These are phyloP conservation scores for Starmerella khaoyaiensis DNA, from an alignment of 805 yeast species.

Conservation along the genomic window DNA sequence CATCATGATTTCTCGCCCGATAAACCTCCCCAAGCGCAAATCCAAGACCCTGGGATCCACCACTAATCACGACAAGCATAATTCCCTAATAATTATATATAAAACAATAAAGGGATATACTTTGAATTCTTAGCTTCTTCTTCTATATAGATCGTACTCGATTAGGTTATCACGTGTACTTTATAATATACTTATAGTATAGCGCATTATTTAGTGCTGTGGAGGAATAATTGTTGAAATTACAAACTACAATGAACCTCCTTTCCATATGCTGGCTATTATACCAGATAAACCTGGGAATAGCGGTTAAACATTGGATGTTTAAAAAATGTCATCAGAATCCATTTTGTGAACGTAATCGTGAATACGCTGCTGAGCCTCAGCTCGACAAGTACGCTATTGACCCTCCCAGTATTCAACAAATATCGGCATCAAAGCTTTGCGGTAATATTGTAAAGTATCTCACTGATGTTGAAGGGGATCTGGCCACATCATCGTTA, in stretches of 20 bases:
- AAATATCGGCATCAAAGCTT: slow-evolving; percentile 6
- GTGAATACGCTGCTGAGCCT: slow-evolving; percentile 39
- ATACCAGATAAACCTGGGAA: too few species aligned
- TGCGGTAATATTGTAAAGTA: slow-evolving; percentile 12
- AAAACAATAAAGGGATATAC: too few species aligned
- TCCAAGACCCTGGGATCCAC: slow-evolving; percentile 93
- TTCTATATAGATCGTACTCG: too few species aligned
- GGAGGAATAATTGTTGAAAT: too few species aligned
- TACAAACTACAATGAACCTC: too few species aligned
- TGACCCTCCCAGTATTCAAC: slow-evolving; percentile 4
- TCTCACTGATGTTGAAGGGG: slow-evolving; percentile 5
- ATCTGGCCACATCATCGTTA: slow-evolving; percentile 4
- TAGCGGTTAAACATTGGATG: slow-evolving; percentile 27
- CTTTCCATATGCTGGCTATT: too few species aligned
- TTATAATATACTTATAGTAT: too few species aligned
- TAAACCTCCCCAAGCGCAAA: slow-evolving; percentile 55
- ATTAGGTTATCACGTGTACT: too few species aligned
- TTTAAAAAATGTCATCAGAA: slow-evolving; percentile 68
- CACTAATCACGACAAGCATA: slow-evolving; percentile 59
- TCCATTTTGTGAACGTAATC: slow-evolving; percentile 74
- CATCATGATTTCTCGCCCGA: slow-evolving; percentile 44
- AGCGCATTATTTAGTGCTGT: too few species aligned
- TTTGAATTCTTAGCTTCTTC: too few species aligned
- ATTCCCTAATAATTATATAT: too few species aligned
- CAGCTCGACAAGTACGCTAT: slow-evolving; percentile 31